A percentile compares a stretch with the other conserved stretches of the same genome.
phyloP scores from a whole-genome alignment of 2,329 filamentous ascomycete genomes.

The Fusarium sp. region DNA sequence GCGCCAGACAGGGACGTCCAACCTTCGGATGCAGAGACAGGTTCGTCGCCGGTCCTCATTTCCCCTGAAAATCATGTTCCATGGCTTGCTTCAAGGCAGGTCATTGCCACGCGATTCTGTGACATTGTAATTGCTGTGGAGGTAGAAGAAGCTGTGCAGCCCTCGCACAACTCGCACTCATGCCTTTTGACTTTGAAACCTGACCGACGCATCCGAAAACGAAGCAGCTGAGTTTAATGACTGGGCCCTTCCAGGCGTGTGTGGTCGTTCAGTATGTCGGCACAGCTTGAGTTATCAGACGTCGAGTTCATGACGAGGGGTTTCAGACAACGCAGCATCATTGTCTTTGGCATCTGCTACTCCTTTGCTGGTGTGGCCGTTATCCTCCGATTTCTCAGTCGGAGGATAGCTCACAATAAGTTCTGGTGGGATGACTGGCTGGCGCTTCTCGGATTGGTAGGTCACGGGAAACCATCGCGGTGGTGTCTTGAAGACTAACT shows the following conservation, averaged over 20 bases:
- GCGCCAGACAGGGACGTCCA: too few species aligned
- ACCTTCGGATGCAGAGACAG: too few species aligned
- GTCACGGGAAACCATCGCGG: neutral
- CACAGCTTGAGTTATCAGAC: constrained; percentile 4
- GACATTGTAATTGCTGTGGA: too few species aligned
- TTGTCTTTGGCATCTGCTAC: constrained; percentile 16
- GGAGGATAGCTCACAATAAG: neutral
- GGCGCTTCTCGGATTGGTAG: neutral
- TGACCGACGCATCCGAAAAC: too few species aligned
- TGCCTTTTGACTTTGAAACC: too few species aligned
- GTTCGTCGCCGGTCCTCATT: too few species aligned
- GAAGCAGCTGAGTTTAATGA: neutral
- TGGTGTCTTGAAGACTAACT: neutral
- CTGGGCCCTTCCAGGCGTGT: neutral
- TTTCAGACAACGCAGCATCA: constrained; percentile 6
- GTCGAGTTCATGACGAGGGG: constrained; percentile 15
- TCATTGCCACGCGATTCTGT: too few species aligned
- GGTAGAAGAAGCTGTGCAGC: too few species aligned
- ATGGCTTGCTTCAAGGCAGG: too few species aligned
- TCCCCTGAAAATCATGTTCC: too few species aligned
- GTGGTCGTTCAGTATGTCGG: neutral
- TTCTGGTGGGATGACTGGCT: constrained; percentile 25
- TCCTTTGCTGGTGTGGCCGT: constrained; percentile 1
- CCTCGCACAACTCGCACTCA: too few species aligned
- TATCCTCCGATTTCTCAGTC: constrained; percentile 2